These are phyloP conservation scores for Cynara cardunculus DNA, from an alignment of 129 eudicot genomes.

Conservation along the genomic window DNA sequence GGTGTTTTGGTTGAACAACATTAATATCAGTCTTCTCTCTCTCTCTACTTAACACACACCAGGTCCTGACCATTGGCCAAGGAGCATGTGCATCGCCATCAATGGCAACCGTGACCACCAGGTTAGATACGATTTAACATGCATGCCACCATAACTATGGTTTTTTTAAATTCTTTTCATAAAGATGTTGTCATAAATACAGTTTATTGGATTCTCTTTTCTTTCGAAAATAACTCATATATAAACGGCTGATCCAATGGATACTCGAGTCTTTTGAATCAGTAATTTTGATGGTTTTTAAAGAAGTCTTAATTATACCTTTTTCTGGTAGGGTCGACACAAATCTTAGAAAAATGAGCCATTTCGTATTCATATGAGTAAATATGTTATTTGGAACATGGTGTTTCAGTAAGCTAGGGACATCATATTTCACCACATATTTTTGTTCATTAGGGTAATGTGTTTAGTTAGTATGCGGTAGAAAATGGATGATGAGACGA, in stretches of 20 bases:
- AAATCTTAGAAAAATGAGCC: too few relatives aligned
- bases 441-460: too few relatives aligned
- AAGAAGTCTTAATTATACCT: too few relatives aligned
- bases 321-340: too few relatives aligned
- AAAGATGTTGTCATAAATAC: not conserved
- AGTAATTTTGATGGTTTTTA: not conserved
- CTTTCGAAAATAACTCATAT: not conserved
- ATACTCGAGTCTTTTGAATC: not conserved
- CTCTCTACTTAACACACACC: not conserved
- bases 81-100: constrained; percentile 24
- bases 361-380: too few relatives aligned
- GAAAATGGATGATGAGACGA: too few relatives aligned
- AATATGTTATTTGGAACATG: too few relatives aligned
- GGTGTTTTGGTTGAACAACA: constrained; percentile 7
- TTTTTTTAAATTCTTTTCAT: constrained; percentile 2
- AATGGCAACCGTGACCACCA: constrained; percentile 31
- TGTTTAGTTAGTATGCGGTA: too few relatives aligned
- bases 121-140: constrained; percentile 20
- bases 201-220: not conserved
- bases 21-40: constrained; percentile 9
- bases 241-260: not conserved
- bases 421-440: too few relatives aligned
- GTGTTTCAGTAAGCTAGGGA: too few relatives aligned
- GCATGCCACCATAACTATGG: constrained; percentile 1
- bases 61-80: not conserved